These are phyloP conservation scores for Cichorium intybus DNA, from an alignment of 140 eudicot genomes.

Conservation along the genomic window DNA sequence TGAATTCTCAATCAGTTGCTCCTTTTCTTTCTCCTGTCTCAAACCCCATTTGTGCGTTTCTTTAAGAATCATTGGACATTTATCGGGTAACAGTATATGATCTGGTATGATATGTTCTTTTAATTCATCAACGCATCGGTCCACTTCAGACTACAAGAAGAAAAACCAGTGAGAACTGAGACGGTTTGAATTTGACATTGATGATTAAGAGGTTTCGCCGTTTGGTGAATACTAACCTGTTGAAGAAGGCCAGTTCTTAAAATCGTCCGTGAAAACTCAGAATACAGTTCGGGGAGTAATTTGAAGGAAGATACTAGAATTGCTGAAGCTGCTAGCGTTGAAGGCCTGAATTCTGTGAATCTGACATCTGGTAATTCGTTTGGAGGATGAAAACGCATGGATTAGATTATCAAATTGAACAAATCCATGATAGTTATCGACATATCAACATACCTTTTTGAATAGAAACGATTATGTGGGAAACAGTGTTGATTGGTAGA, in stretches of 20 bases:
- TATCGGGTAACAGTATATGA: neutral
- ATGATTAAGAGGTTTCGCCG: too few species aligned
- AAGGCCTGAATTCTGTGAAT: slow-evolving; percentile 25
- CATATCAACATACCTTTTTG: slow-evolving; percentile 18
- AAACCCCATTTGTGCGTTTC: neutral
- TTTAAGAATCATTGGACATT: neutral
- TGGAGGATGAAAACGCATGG: neutral
- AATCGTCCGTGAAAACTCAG: neutral
- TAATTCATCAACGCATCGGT: neutral
- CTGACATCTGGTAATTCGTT: slow-evolving; percentile 20
- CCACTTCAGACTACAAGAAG: neutral
- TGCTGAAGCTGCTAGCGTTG: slow-evolving; percentile 27
- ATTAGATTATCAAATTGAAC: neutral
- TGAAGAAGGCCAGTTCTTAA: neutral
- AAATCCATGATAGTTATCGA: neutral
- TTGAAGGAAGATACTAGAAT: slow-evolving; percentile 1
- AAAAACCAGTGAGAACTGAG: neutral
- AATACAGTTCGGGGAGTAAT: neutral
- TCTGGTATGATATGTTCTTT: slow-evolving; percentile 9
- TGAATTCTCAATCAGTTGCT: neutral
- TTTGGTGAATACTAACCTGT: slow-evolving; percentile 1
- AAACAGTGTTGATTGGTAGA: neutral
- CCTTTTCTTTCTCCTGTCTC: neutral
- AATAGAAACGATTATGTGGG: slow-evolving; percentile 6
- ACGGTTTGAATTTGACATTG: too few species aligned